phyloP scores from a whole-genome alignment of 495 filamentous ascomycete genomes.

The Xylaria venustula region DNA sequence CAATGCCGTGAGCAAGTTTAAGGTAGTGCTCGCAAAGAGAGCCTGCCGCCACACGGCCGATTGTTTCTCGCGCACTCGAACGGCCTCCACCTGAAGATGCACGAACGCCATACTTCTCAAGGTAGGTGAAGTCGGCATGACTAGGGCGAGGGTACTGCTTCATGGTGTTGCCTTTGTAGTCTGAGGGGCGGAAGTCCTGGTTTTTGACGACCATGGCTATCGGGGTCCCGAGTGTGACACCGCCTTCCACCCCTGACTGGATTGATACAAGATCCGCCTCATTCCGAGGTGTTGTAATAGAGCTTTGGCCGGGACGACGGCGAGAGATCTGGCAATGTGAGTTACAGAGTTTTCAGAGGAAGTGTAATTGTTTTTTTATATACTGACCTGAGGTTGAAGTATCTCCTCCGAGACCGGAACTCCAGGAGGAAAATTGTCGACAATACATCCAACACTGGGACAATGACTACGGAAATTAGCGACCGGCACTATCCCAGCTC shows the following conservation, averaged over 20 bases:
- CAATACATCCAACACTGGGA: slow-evolving; percentile 70
- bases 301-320: slow-evolving; percentile 84
- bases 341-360: too few relatives aligned
- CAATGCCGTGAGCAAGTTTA: slow-evolving; percentile 71
- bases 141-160: slow-evolving; percentile 86
- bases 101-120: slow-evolving; percentile 96
- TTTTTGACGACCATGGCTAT: slow-evolving; percentile 87
- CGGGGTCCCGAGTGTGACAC: slow-evolving; percentile 87
- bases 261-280: slow-evolving; percentile 92
- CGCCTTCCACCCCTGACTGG: slow-evolving; percentile 91
- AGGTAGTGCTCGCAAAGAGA: slow-evolving; percentile 95
- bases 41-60: slow-evolving; percentile 90
- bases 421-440: slow-evolving; percentile 86
- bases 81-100: slow-evolving; percentile 89
- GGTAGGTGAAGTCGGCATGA: slow-evolving; percentile 96
- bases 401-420: slow-evolving; percentile 85
- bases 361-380: too few relatives aligned
- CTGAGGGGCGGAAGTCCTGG: slow-evolving; percentile 90
- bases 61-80: slow-evolving; percentile 91
- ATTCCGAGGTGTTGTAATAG: slow-evolving; percentile 86
- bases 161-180: slow-evolving; percentile 91
- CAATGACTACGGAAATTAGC: background rate
- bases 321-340: slow-evolving; percentile 70
- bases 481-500: too few relatives aligned
- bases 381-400: slow-evolving; percentile 64